These are phyloP conservation scores for Amyloporia xantha DNA, from an alignment of 768 basidiomycete species.

Conservation along the genomic window DNA sequence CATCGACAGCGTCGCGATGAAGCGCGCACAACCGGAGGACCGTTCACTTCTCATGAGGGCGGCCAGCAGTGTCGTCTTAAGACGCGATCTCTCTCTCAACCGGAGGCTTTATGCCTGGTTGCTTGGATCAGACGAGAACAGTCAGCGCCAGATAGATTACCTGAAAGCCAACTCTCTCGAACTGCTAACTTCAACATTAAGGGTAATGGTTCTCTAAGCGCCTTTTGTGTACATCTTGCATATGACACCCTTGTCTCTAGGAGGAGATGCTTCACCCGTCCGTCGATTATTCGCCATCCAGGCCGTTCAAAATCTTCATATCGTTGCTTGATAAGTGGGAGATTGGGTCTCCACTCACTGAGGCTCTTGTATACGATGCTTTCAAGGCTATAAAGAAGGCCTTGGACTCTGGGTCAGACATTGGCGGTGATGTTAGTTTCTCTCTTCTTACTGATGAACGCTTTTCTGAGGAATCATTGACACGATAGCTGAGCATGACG, in stretches of 20 bases:
- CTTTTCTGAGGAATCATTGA: not conserved
- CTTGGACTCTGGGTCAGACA: conserved; percentile 44
- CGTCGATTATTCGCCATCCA: conserved; percentile 66
- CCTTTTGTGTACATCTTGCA: not conserved
- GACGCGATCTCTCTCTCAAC: conserved; percentile 89
- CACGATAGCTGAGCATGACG: conserved; percentile 61
- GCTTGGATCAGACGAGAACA: conserved; percentile 73
- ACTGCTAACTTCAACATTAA: conserved; percentile 62
- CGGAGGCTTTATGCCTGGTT: conserved; percentile 92
- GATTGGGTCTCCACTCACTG: conserved; percentile 77
- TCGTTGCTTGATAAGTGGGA: conserved; percentile 97
- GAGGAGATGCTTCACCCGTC: conserved; percentile 72
- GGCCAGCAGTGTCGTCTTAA: conserved; percentile 81
- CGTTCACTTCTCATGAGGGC: conserved; percentile 79
- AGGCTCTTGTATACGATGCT: conserved; percentile 71
- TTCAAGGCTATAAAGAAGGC: conserved; percentile 64
- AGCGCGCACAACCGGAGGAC: conserved; percentile 65
- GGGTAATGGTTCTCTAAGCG: conserved; percentile 39
- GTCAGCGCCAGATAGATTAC: conserved; percentile 67
- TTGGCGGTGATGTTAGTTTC: conserved; percentile 49
- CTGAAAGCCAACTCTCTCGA: conserved; percentile 66
- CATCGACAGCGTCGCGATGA: conserved; percentile 65
- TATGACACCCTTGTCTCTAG: conserved; percentile 29
- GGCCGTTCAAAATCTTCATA: conserved; percentile 94
- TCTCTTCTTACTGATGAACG: conserved; percentile 2